Base-by-base conservation (phyloP, 257 asterid species). In the Schizonepeta tenuifolia region DNA sequence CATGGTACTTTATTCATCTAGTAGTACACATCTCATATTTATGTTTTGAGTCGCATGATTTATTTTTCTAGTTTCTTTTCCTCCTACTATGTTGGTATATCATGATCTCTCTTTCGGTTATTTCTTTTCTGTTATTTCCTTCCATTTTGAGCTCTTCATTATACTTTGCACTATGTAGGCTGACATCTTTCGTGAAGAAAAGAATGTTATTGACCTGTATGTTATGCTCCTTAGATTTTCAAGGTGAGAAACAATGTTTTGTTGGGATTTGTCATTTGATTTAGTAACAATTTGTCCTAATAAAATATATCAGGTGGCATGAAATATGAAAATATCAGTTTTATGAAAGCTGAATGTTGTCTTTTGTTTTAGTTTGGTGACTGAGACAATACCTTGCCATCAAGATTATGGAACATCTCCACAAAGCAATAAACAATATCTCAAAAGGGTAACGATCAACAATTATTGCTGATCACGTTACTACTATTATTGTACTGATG, bases 351-450 rank as follows among this genome's bases (percentile, higher is more conserved):
- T 78, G 71, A 36, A 35, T 82, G 59, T 69, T 72, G 46, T 81
- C 51, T 80, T 74, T 70, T 75, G 79, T 75, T 82, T 73, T 79
- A 93, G 98, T 84, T 86, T 93, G 98, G 96, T 88, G 67, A 73
- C 89, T 43, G 98, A 93, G 91, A 94, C 98, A 53, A 89, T 94
- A 75, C 98, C 98, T 38, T 71, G 76, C 80, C 98, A 94, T 88
- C 93, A 87, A 69, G 98, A 94, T 69, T 94, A 89, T 70, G 79
- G 84, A 72, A 50, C 88, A 76, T 83, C 90, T 65, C 69, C 80
- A 46, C 91, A 78, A 75, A 80, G 88, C 75, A 83, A 79, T 72
- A 93, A 84, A 80, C 71, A 75, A 75, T 77, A 83, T 81, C 83
- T 89, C 56, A 89, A 69, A 82, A 81, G 78, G 95, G 97, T 91